Percentiles rank a stretch among this genome's conserved stretches.
Conservation (phyloP, 2,329 filamentous ascomycete species). For the Cordyceps fumosorosea region DNA sequence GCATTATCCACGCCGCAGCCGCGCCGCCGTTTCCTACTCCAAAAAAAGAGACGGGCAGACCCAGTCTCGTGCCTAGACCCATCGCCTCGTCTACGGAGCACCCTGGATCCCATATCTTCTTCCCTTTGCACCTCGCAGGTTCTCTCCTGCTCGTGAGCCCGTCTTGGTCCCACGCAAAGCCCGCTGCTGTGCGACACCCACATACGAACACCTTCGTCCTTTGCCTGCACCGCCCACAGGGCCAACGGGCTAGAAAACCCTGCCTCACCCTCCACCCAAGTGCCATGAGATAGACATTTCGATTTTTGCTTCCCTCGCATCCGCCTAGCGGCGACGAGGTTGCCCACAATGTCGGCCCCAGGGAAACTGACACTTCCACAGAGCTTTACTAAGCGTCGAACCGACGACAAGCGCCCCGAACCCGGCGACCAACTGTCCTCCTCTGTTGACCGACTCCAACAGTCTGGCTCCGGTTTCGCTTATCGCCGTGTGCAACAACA, state of each 20-base stretch:
- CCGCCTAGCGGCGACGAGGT: slow-evolving; percentile 7
- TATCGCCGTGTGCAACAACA: slow-evolving; percentile 8
- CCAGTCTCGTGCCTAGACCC: slow-evolving; percentile 11
- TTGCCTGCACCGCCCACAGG: neutral
- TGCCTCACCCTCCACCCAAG: neutral
- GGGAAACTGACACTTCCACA: slow-evolving; percentile 12
- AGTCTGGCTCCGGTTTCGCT: neutral
- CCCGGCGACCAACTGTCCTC: neutral
- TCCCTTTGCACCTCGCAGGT: neutral
- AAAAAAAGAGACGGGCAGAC: slow-evolving; percentile 6
- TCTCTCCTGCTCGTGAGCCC: neutral
- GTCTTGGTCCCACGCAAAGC: neutral
- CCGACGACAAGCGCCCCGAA: neutral
- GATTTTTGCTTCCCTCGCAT: neutral
- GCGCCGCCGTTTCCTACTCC: slow-evolving; percentile 5
- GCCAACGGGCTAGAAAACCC: neutral
- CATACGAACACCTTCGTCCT: neutral
- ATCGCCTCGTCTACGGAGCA: neutral
- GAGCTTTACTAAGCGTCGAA: neutral
- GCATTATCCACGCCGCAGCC: slow-evolving; percentile 11
- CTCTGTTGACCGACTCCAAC: slow-evolving; percentile 6
- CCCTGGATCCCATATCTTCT: neutral
- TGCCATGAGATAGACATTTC: slow-evolving; percentile 3
- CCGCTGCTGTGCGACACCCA: neutral
- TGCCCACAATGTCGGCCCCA: slow-evolving; percentile 3